Evolutionary conservation across 495 filamentous ascomycete genomes (phyloP), one percentile per base, ranked within the genome.

Genomic region (Hypoxylon lienhwacheense): DNA sequence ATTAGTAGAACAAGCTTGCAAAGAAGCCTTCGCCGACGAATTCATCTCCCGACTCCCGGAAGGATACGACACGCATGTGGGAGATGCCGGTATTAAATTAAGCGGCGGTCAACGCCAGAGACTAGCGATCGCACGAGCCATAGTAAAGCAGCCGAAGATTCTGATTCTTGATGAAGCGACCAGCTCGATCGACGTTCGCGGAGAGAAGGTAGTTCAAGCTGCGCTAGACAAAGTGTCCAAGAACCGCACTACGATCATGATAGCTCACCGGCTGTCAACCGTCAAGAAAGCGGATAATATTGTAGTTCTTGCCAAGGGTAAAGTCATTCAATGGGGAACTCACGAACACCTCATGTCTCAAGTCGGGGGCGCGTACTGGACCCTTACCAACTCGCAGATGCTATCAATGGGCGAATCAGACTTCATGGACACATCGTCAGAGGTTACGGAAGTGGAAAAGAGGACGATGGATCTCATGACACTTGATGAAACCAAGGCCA

Each of bases 111-210:
- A 85, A 63, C 81, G 82, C 52, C 86, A 89, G 58, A 72, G 85
- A 32, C 67, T 89, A 0, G 80, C 86, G 7, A 83, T 91, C 43
- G 86, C 87, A 1, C 74, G 87, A 15, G 84, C 82, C 17, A 81
- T 90, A 21, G 78, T 95, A 45, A 87, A 88, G 61, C 77, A 88
- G 37, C 89, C 90, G 0, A 81, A 81, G n/a, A 85, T 96, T 47
- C 71, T 96, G 4, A 85, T 95, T 24, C 71, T 96, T 5, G 89
- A 95, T 61, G 90, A 95, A 67, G 89, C 90, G 12, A 93, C 89
- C 0, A 83, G 75, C 43, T 76, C 80, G 22, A 78, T 85, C 17
- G 82, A 85, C 53, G 76, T 79, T 20, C 70, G 76, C 7, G 73
- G 78, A 12, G 82, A 85, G 57, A 70, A 73, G n/a, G 68, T 83